phyloP scores from a whole-genome alignment of 1,284 basidiomycete genomes.

The Exobasidium rhododendri region DNA sequence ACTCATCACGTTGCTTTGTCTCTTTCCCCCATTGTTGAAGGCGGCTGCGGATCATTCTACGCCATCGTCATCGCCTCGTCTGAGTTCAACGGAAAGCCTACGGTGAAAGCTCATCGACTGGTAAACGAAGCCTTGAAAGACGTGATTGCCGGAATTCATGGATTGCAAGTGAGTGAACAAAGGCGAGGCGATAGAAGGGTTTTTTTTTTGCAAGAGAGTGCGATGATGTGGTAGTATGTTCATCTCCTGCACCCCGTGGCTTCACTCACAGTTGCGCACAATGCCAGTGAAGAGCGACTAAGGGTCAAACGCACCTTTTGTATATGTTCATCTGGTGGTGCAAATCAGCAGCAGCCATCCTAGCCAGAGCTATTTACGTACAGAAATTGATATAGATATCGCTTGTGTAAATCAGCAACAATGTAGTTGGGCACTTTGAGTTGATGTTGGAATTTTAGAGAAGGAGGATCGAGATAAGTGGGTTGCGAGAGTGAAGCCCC shows the following conservation, averaged over 20 bases:
- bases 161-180: constrained; percentile 97
- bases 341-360: background rate
- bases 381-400: background rate
- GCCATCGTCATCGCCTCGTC: constrained; percentile 82
- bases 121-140: constrained; percentile 83
- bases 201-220: too few relatives aligned
- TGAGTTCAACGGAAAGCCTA: constrained; percentile 78
- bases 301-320: background rate
- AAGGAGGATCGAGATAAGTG: too few relatives aligned
- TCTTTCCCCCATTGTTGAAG: too few relatives aligned
- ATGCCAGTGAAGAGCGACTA: background rate
- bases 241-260: background rate
- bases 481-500: too few relatives aligned
- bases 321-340: background rate
- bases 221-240: too few relatives aligned
- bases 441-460: too few relatives aligned
- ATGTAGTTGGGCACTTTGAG: too few relatives aligned
- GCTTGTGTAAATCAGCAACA: too few relatives aligned
- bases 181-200: constrained; percentile 42
- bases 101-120: constrained; percentile 88
- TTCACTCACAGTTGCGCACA: constrained; percentile 2
- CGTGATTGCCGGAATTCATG: constrained; percentile 89
- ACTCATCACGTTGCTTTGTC: too few relatives aligned
- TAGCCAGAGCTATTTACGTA: background rate
- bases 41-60: constrained; percentile 94